Evolutionary conservation across 805 yeast species (phyloP).

Genomic region (Pichia occidentalis): DNA sequence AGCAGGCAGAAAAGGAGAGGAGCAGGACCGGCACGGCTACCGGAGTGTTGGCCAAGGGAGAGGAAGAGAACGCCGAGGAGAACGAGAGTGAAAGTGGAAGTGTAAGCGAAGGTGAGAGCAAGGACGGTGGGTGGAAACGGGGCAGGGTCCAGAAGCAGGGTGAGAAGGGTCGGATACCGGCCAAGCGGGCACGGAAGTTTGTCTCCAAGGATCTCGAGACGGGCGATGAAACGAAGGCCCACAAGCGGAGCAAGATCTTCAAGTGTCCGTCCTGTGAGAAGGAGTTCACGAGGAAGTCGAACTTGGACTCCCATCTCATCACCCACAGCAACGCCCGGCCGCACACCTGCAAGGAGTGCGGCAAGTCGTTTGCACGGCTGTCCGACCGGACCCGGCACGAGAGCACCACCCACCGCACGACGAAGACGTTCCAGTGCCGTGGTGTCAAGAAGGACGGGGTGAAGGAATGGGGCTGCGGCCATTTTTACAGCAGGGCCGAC

Average conservation of each 20-base stretch:
- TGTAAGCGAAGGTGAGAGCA: no score
- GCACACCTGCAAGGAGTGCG: constrained; percentile 7
- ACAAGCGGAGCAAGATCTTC: constrained; percentile 4
- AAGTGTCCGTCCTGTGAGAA: constrained; percentile 7
- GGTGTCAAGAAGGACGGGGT: constrained; percentile 5
- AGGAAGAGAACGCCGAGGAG: no score
- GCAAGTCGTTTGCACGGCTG: constrained; percentile 11
- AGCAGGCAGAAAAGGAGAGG: constrained; percentile 1
- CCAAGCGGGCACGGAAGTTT: no score
- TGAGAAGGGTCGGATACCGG: no score
- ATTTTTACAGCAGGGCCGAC: constrained; percentile 11
- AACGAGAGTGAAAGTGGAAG: no score
- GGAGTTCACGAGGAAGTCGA: constrained; percentile 10
- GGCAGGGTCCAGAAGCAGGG: no score
- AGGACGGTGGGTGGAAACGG: no score
- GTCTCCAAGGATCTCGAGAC: no score
- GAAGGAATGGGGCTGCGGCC: constrained; percentile 13
- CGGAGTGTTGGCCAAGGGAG: no score
- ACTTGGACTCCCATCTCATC: constrained; percentile 11
- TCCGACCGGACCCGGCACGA: constrained; percentile 10
- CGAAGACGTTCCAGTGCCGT: constrained; percentile 10
- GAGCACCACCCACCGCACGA: constrained; percentile 7
- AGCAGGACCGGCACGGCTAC: no score
- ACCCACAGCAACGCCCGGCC: constrained; percentile 8
- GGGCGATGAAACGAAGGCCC: background rate